Evolutionary conservation across 495 filamentous ascomycete species (phyloP).

Genomic region (Jackrogersella minutella): DNA sequence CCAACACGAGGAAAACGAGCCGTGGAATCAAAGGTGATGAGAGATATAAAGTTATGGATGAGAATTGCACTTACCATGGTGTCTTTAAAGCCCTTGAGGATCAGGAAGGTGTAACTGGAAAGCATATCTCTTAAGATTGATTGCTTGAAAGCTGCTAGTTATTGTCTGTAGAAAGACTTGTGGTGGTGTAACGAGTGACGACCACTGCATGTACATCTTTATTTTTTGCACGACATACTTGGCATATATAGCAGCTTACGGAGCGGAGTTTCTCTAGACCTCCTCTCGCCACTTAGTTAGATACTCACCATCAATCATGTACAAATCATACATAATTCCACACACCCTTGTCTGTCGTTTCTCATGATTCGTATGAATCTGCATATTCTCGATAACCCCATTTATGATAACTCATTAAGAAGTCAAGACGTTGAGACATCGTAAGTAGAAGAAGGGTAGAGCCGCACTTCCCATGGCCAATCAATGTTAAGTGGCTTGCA

Average conservation of each 20-base stretch:
- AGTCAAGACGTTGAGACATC: background rate
- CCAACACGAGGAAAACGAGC: constrained; percentile 25
- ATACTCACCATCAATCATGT: too few relatives aligned
- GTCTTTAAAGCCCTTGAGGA: constrained; percentile 25
- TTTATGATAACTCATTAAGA: background rate
- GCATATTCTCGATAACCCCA: background rate
- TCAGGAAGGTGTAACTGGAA: background rate
- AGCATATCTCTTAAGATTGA: background rate
- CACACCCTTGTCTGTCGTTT: background rate
- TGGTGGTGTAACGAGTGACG: constrained; percentile 8
- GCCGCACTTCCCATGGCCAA: background rate
- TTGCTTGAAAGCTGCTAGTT: background rate
- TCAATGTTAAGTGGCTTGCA: background rate
- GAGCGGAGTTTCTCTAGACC: constrained; percentile 19
- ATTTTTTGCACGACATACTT: background rate
- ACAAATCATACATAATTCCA: background rate
- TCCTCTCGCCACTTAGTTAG: constrained; percentile 9
- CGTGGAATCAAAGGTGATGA: constrained; percentile 20
- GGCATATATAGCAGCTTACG: constrained; percentile 12
- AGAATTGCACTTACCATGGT: constrained; percentile 32
- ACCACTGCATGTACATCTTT: background rate
- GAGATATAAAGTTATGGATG: constrained; percentile 25
- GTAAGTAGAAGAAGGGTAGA: background rate
- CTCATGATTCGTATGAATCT: too few relatives aligned
- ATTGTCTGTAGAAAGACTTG: background rate